Conservation (phyloP, 2,329 filamentous ascomycete genomes). For the Penicillium sp. region DNA sequence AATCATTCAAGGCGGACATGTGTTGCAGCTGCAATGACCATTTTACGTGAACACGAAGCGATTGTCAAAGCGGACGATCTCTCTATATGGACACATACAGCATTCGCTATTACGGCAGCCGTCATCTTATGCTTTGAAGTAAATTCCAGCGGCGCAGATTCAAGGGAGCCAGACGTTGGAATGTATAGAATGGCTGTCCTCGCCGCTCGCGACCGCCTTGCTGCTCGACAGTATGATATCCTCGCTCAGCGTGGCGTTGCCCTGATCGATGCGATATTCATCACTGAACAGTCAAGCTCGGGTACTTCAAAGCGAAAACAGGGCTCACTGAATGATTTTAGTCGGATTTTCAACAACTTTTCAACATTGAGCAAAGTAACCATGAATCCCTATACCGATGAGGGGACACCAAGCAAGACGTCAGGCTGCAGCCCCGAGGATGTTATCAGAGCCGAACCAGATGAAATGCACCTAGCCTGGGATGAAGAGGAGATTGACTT, state of each 20-base stretch:
- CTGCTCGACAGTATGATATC: conserved; percentile 19
- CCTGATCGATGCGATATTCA: conserved; percentile 26
- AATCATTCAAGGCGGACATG: conserved; percentile 38
- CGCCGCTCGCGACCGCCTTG: conserved; percentile 22
- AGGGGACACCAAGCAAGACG: conserved; percentile 16
- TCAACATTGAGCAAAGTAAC: conserved; percentile 21
- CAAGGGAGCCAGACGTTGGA: conserved; percentile 13
- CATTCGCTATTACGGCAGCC: conserved; percentile 28
- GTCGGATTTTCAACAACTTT: conserved; percentile 22
- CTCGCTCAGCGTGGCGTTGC: conserved; percentile 28
- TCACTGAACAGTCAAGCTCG: conserved; percentile 14
- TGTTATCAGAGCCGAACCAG: conserved; percentile 12
- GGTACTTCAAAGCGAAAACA: conserved; percentile 6
- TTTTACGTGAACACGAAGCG: conserved; percentile 30
- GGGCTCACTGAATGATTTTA: conserved; percentile 17
- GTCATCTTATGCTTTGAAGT: conserved; percentile 30
- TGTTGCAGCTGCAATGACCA: conserved; percentile 41
- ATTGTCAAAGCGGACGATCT: conserved; percentile 25
- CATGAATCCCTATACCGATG: conserved; percentile 12
- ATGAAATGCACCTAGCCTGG: conserved; percentile 21
- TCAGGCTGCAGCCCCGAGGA: conserved; percentile 12
- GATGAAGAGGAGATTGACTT: conserved; percentile 25
- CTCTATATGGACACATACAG: conserved; percentile 29
- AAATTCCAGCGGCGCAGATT: conserved; percentile 16
- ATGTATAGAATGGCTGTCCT: conserved; percentile 24